These are phyloP conservation scores for Oryza brachyantha DNA, from an alignment of 176 grass and related monocot genomes.

Conservation along the genomic window DNA sequence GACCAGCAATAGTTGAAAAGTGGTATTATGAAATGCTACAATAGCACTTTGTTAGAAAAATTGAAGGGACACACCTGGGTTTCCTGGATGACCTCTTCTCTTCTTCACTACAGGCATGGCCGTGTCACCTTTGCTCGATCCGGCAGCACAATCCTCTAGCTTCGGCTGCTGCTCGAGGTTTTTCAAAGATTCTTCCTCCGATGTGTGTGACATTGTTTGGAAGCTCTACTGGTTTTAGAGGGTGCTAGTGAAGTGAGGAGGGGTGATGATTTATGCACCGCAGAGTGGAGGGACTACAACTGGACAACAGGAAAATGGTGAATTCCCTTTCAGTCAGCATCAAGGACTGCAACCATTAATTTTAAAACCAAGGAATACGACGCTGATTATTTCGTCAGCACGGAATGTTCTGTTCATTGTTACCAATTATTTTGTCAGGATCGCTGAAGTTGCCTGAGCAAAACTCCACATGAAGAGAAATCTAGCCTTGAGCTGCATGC, in stretches of 20 bases:
- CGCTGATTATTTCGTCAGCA: slow-evolving; percentile 21
- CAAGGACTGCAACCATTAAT: slow-evolving; percentile 38
- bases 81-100: slow-evolving; percentile 55
- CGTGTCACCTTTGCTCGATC: slow-evolving; percentile 36
- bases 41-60: neutral
- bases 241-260: slow-evolving; percentile 12
- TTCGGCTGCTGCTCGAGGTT: slow-evolving; percentile 49
- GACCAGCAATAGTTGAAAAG: neutral
- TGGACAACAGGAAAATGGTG: slow-evolving; percentile 19
- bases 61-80: slow-evolving; percentile 32
- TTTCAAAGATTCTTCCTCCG: slow-evolving; percentile 52
- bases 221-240: slow-evolving; percentile 13
- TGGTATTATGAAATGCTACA: slow-evolving; percentile 10
- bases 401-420: slow-evolving; percentile 36
- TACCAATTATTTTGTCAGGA: slow-evolving; percentile 10
- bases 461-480: neutral
- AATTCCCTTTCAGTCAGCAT: slow-evolving; percentile 36
- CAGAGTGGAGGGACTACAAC: slow-evolving; percentile 11
- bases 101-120: slow-evolving; percentile 38
- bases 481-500: neutral
- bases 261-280: slow-evolving; percentile 47
- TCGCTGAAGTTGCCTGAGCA: neutral
- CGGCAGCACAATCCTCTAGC: slow-evolving; percentile 17
- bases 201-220: slow-evolving; percentile 55
- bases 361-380: slow-evolving; percentile 16